Evolutionary conservation across 2,329 filamentous ascomycete species (phyloP).

Genomic region (Arthrocladium fulminans): DNA sequence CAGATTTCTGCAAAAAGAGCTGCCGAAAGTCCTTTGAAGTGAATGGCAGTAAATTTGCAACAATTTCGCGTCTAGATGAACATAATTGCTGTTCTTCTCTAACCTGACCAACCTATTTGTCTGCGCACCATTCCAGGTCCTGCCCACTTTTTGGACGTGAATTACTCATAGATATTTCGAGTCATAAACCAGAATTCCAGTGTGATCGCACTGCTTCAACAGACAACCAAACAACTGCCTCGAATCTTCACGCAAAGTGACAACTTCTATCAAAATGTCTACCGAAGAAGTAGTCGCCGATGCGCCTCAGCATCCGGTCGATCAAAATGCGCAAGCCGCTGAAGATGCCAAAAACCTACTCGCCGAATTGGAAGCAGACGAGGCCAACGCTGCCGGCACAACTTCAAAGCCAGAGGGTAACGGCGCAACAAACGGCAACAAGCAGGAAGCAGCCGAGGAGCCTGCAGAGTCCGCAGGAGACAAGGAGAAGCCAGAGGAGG

Average conservation of each 20-base stretch:
- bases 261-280: slow-evolving; percentile 15
- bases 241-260: neutral
- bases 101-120: too few species aligned
- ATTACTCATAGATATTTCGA: too few species aligned
- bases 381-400: slow-evolving; percentile 6
- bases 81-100: too few species aligned
- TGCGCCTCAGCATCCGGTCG: slow-evolving; percentile 18
- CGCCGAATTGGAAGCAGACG: slow-evolving; percentile 36
- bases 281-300: slow-evolving; percentile 19
- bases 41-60: neutral
- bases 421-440: slow-evolving; percentile 11
- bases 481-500: slow-evolving; percentile 15
- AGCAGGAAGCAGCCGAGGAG: slow-evolving; percentile 29
- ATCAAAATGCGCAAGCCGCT: slow-evolving; percentile 34
- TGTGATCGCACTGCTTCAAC: neutral
- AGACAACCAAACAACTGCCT: too few species aligned
- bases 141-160: too few species aligned
- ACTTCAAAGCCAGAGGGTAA: slow-evolving; percentile 9
- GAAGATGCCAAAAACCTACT: slow-evolving; percentile 39
- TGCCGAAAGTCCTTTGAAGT: neutral
- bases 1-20: neutral
- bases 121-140: too few species aligned
- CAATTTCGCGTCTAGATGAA: too few species aligned
- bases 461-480: slow-evolving; percentile 17
- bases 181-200: too few species aligned